Evolutionary conservation across 768 basidiomycete species (phyloP).

Genomic region (Ramaria sp.): DNA sequence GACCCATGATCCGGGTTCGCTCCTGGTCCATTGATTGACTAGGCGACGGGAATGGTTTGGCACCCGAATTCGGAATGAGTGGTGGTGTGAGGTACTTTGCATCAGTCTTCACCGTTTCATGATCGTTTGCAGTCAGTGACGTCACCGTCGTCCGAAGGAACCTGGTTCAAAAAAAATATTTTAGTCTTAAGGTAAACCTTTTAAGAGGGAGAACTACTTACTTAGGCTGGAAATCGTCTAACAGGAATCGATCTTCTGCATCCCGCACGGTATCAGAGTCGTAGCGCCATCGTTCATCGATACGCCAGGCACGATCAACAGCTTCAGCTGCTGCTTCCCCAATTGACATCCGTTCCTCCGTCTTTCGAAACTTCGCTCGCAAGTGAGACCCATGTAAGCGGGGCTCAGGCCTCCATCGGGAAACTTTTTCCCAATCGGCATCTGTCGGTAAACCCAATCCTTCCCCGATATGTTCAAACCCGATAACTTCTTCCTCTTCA

Average conservation of each 20-base stretch:
- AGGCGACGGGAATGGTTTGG: not conserved
- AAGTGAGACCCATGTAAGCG: not conserved
- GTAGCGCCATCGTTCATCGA: slow-evolving; percentile 57
- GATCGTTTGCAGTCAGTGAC: slow-evolving; percentile 44
- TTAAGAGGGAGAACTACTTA: slow-evolving; percentile 13
- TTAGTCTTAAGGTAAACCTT: not conserved
- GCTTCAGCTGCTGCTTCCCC: slow-evolving; percentile 13
- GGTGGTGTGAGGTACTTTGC: slow-evolving; percentile 6
- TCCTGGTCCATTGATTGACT: not conserved
- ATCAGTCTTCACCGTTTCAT: slow-evolving; percentile 14
- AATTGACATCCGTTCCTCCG: slow-evolving; percentile 6
- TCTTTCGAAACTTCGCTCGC: not conserved
- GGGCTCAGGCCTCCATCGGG: slow-evolving; percentile 6
- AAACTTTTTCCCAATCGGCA: not conserved
- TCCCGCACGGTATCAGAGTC: slow-evolving; percentile 45
- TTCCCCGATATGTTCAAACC: not conserved
- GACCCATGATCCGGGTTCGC: not conserved
- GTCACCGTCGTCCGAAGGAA: slow-evolving; percentile 46
- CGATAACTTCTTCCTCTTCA: not conserved
- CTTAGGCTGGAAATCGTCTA: slow-evolving; percentile 61
- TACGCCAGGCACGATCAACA: slow-evolving; percentile 30
- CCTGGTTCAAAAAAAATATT: slow-evolving; percentile 20
- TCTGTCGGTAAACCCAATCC: not conserved
- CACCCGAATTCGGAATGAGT: not conserved
- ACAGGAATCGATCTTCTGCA: slow-evolving; percentile 51